Evolutionary conservation across 1,139 yeast species (phyloP), one percentile per base, ranked within the genome.

Genomic region (Groenewaldozyma sp.): DNA sequence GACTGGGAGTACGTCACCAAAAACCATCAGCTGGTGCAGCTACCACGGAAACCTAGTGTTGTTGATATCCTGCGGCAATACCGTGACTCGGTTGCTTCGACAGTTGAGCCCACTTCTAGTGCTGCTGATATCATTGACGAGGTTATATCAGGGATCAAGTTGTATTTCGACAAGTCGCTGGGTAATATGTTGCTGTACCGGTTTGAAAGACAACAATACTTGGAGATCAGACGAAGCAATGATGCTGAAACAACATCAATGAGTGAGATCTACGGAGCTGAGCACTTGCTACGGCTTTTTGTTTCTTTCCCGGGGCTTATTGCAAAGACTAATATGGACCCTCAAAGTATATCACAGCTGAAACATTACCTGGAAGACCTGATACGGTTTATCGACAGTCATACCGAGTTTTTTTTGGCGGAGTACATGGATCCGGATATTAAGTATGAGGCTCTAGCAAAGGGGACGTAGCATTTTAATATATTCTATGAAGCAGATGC

Each of bases 1-100:
- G 97, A 91, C 64, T 91, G 97, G 97, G 95, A 88, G 58, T 71
- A 68, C 50, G 71, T 88, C 36, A 86, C 97, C 1, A 83, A 83
- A 53, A 82, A 83, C 47, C 79, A 80, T 38, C 76, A 78, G 56
- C 58, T 84, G 24, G 72, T 83, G 5, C 62, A 71, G 20, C 58
- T 86, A 31, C 94, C 95, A 0, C 62, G 76, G 3, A 56, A 62
- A 17, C 63, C 67, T 10, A 69, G 74, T 0, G 80, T 82, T 1
- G 62, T 67, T 2, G 64, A 62, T 3, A 71, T 84, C 2, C 58
- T 87, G 10, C 52, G 62, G 22, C 69, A 70, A 28, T 83, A 73
- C 56, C 52, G 59, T 33, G 45, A 51, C 5, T 45, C 54, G 5
- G 54, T 52, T 19, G 46, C 53, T 4, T 46, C 47, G 16, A 46